Conservation (phyloP, 306 rosid species). For the Ormosia emarginata region DNA sequence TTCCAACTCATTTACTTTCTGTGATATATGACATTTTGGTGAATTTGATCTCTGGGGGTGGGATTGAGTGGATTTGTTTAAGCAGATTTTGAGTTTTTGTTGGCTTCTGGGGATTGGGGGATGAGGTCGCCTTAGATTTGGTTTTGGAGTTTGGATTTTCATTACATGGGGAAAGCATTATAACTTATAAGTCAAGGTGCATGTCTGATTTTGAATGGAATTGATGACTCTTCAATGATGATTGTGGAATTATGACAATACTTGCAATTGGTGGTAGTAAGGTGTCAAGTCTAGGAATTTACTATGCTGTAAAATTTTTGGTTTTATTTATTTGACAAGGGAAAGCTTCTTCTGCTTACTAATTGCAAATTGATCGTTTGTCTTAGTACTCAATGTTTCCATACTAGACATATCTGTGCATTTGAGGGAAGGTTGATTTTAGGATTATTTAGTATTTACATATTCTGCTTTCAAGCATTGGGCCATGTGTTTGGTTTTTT, state of each 20-base stretch:
- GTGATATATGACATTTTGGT: background rate
- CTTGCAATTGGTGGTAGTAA: slow-evolving; percentile 4
- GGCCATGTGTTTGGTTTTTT: background rate
- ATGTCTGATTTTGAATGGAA: background rate
- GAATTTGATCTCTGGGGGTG: background rate
- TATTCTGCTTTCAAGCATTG: slow-evolving; percentile 1
- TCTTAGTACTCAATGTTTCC: background rate
- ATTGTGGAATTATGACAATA: slow-evolving; percentile 6
- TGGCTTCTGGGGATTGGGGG: background rate
- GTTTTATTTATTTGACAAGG: background rate
- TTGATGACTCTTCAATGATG: background rate
- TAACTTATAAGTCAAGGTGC: background rate
- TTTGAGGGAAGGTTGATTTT: background rate
- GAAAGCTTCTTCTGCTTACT: background rate
- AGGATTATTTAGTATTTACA: background rate
- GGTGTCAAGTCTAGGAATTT: slow-evolving; percentile 4
- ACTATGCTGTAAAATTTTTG: background rate
- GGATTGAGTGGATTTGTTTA: slow-evolving; percentile 18
- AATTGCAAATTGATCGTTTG: background rate
- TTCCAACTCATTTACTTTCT: background rate
- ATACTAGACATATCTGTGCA: background rate
- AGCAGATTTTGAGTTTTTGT: slow-evolving; percentile 2
- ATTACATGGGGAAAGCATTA: background rate
- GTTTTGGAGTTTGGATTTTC: background rate
- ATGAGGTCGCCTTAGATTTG: background rate